Evolutionary conservation across 1,284 basidiomycete species (phyloP), one percentile per base, ranked within the genome.

Genomic region (Afroboletus lepidellus): DNA sequence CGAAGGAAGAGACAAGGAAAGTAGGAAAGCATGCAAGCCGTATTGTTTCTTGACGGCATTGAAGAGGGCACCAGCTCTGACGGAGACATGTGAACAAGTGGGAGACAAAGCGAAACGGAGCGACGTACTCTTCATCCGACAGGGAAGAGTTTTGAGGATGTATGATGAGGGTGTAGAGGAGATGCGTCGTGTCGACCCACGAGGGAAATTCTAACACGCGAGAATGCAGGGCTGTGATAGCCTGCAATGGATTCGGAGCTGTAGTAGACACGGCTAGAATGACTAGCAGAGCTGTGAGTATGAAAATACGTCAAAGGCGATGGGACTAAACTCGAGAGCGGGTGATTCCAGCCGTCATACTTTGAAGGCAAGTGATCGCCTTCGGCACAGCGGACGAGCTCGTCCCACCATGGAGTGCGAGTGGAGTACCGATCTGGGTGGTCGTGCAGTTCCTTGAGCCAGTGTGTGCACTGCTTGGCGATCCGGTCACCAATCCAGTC

Each of bases 31-130:
- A 61, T 92, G 82, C 15, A 90, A 71, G 16, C 88, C 89, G 66
- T 82, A 87, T 64, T 91, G 89, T 63, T 88, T 91, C 77, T 87
- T 92, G 48, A 87, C 83, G 1, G 89, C 89, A 61, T 91, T 92
- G 65, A 83, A 85, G 13, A 92, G 74, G 5, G 89, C 86, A 36
- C 75, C 77, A 32, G 87, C 85, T 71, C 89, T 92, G 58, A 12
- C 46, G 24, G 12, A 27, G 41, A 41, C 24, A 54, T 29, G 44
- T 63, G 41, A 62, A 51, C 45, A 61, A 51, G 48, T 41, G 21
- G 11, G 0, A 16, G 29, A 5, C 38, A 27, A 30, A 42, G 12
- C 2, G 6, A 13, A 25, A 41, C 21, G 21, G 47, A 50, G 27
- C 29, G 34, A 78, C 86, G 50, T 69, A 92, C 89, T 91, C 90